Base-by-base conservation (phyloP, 1,284 basidiomycete species). In the Trametes polyzona region DNA sequence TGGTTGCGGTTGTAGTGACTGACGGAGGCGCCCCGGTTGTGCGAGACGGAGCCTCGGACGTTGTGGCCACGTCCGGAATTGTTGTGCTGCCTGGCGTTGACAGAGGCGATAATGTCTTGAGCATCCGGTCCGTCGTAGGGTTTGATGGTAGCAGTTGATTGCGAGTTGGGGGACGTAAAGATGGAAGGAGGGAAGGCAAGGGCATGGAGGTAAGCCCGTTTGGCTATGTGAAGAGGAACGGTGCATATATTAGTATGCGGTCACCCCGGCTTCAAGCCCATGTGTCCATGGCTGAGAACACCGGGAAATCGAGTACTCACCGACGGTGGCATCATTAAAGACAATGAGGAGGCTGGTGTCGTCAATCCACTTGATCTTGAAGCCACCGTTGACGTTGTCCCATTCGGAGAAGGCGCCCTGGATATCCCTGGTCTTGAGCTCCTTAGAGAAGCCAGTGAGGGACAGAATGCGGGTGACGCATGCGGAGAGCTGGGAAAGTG, bases 361-460 rank as follows among this genome's bases (percentile, higher is more conserved):
- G 74, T 99, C 95, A 66, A 89, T 86, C 96, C 96, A 99, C 74
- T 99, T 99, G 75, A 99, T 97, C 80, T 95, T 94, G 81, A 97
- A 98, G 17, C 96, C 96, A 35, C 95, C 95, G 58, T 82, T 87
- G 43, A 88, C 80, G 59, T 80, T 83, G 68, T 98, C 95, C 84
- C 92, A 98, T 40, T 95, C 93, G 50, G 87, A 81, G 73, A 99
- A 98, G 37, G 95, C 90, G 50, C 83, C 74, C 70, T 98, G 95
- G 50, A 99, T 91, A 74, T 99, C 96, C 71, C 94, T 90, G 26
- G 96, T 99, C 79, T 98, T 99, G 71, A 99, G 84, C 73, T 95
- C 92, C 68, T 95, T 90, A 8, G 93, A 86, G 72, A 99, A 99
- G 66, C 94, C 93, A 26, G 88, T 88, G 55, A 99, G 80, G 68